Evolutionary conservation across 345 rosid genomes (phyloP), one percentile per base, ranked within the genome.

Genomic region (Xanthoceras sorbifolium): DNA sequence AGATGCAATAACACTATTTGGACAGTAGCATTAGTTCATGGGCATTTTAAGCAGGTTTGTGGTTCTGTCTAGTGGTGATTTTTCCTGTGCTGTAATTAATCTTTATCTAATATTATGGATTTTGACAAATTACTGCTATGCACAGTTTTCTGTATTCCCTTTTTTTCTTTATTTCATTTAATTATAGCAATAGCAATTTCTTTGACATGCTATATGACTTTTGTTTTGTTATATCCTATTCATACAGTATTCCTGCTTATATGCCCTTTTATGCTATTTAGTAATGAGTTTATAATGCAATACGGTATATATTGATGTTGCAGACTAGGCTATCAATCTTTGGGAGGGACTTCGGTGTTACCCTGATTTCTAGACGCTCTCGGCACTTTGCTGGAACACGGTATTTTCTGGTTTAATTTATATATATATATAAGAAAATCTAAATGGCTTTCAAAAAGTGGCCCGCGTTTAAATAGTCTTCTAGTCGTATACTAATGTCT

Each of bases 381-480:
- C 92, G 98, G 25, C 98, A 96, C 84, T 96, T 96, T 92, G 99
- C 98, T 63, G 99, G 97, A 78, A 92, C 99, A 26, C 94, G 98
- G 99, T 96, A 91, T 54, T 84, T 73, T 73, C 42, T 54, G 40
- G 48, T 60, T 74, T 66, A 55, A 17, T 59, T 42, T 15, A 62
- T 64, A 23, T 65, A 72, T n/a, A n/a, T n/a, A n/a, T n/a, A n/a
- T n/a, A n/a, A n/a, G 72, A 25, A 64, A 52, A 55, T 40, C n/a
- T 65, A 44, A n/a, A 11, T 29, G 25, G 31, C 50, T 25, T 65
- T 64, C 28, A 48, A 64, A 74, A 14, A n/a, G 20, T 72, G 4
- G 36, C 25, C 8, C 28, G 6, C 29, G 17, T 32, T 7, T 11
- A 55, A 71, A 57, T 12, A n/a, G 40, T 18, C 63, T 70, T 52